Conservation (phyloP, 306 rosid species). For the Corylus heterophylla region DNA sequence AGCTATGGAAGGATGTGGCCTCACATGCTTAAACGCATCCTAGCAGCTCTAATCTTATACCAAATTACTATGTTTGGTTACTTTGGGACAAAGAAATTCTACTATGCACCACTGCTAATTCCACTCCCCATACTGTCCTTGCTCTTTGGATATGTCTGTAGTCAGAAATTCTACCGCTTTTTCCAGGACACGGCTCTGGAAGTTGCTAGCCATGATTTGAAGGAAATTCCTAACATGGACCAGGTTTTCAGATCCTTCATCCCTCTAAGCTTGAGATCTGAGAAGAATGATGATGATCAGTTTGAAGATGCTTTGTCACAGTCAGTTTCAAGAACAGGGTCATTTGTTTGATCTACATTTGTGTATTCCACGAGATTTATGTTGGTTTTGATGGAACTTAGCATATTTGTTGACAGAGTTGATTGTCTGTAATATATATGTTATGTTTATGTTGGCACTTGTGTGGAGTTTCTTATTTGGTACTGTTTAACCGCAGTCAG, state of each 20-base stretch:
- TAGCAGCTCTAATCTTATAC: constrained; percentile 72
- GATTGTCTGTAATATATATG: too few species aligned
- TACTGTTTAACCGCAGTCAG: too few species aligned
- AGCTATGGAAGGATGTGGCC: constrained; percentile 98
- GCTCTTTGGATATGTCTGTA: constrained; percentile 46
- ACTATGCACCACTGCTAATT: constrained; percentile 47
- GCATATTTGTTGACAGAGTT: too few species aligned
- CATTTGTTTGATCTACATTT: too few species aligned
- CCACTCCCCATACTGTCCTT: constrained; percentile 69
- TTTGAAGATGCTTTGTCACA: neutral
- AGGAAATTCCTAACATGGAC: constrained; percentile 78
- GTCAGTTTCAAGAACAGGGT: too few species aligned
- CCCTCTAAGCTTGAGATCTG: constrained; percentile 75
- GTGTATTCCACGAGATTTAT: too few species aligned
- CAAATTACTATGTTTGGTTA: constrained; percentile 89
- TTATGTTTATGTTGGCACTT: too few species aligned
- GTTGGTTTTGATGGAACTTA: too few species aligned
- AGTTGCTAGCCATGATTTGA: constrained; percentile 44
- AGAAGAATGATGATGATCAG: constrained; percentile 65
- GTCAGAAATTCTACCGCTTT: constrained; percentile 66
- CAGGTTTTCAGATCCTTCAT: constrained; percentile 61
- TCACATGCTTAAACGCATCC: constrained; percentile 61
- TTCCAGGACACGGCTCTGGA: constrained; percentile 63
- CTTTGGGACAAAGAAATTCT: constrained; percentile 59
- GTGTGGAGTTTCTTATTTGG: too few species aligned